Conservation (phyloP, 2,329 filamentous ascomycete genomes). For the Nothopassalora personata region DNA sequence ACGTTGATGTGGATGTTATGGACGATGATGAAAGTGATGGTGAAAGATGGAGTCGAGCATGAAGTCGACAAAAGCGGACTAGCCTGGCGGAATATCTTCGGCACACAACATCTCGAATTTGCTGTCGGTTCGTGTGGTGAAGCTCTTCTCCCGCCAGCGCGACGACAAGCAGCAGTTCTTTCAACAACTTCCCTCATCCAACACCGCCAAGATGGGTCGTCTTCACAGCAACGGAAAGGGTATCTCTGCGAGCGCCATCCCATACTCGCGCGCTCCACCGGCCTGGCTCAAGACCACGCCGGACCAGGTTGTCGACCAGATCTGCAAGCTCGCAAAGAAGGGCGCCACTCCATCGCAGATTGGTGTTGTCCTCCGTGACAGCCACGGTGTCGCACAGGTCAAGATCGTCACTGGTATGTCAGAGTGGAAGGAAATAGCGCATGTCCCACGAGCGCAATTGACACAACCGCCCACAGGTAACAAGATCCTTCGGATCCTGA, state of each 20-base stretch:
- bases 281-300: slow-evolving; percentile 99
- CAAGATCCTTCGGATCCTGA: slow-evolving; percentile 99
- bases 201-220: slow-evolving; percentile 72
- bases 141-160: neutral
- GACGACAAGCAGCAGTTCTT: neutral
- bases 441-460: slow-evolving; percentile 6
- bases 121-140: neutral
- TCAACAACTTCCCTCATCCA: slow-evolving; percentile 20
- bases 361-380: slow-evolving; percentile 96
- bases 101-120: neutral
- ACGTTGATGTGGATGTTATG: too few species aligned
- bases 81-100: neutral
- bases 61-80: neutral
- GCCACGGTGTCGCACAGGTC: slow-evolving; percentile 96
- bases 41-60: neutral
- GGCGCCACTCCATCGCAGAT: slow-evolving; percentile 98
- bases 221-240: slow-evolving; percentile 99
- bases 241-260: slow-evolving; percentile 90
- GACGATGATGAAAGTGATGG: too few species aligned
- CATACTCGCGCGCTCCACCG: slow-evolving; percentile 89
- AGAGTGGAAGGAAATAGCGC: neutral
- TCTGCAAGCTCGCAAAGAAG: slow-evolving; percentile 98
- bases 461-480: slow-evolving; percentile 60
- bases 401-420: slow-evolving; percentile 88
- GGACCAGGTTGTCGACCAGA: slow-evolving; percentile 97